A percentile compares a stretch with the other conserved stretches of the same genome.
Evolutionary conservation across 148 eudicot genomes (phyloP).

Genomic region (Rhododendron simsii): DNA sequence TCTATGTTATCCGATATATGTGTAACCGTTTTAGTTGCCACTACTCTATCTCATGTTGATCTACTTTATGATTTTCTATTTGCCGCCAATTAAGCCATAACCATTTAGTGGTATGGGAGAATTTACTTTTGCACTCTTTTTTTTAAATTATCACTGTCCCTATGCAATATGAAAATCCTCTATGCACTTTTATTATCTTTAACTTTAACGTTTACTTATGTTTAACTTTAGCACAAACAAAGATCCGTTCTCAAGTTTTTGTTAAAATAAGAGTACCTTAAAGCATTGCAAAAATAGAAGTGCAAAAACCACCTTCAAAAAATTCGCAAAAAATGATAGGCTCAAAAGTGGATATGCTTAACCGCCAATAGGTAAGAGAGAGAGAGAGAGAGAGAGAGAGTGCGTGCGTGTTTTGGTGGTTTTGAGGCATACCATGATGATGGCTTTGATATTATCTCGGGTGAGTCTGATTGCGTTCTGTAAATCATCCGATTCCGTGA

Average conservation of each 20-base stretch:
- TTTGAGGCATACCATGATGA: conserved; percentile 65
- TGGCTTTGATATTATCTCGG: conserved; percentile 80
- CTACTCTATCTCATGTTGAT: neutral
- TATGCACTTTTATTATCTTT: too few species aligned
- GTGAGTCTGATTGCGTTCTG: conserved; percentile 69
- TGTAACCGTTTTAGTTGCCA: neutral
- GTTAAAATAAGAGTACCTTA: too few species aligned
- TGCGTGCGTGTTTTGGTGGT: neutral
- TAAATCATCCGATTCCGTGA: conserved; percentile 56
- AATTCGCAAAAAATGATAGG: neutral
- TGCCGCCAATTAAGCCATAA: neutral
- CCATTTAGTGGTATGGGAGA: neutral
- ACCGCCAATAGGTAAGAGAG: neutral
- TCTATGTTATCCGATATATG: neutral
- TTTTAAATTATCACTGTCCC: too few species aligned
- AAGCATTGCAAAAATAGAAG: too few species aligned
- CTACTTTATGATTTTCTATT: neutral
- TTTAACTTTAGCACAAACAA: too few species aligned
- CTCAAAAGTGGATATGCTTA: neutral
- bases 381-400: neutral
- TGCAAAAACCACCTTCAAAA: neutral
- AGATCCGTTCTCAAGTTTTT: too few species aligned
- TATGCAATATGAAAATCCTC: too few species aligned
- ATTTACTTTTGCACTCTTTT: neutral
- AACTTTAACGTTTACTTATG: too few species aligned